Evolutionary conservation across 2,329 filamentous ascomycete species (phyloP).

Genomic region (Arthrobotrys pseudoclavata): DNA sequence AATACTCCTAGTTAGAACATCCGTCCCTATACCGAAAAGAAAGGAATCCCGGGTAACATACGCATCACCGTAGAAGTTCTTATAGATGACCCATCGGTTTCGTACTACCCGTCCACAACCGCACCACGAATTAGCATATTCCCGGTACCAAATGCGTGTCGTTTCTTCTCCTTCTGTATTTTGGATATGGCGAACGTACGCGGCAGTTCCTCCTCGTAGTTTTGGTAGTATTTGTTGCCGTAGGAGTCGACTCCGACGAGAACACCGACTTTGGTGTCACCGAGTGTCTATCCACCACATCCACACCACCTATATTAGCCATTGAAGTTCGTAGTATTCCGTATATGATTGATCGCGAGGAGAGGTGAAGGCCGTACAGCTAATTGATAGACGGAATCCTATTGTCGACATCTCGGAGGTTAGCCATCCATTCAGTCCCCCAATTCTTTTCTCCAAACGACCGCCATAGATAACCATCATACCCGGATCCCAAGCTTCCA

Average conservation of each 20-base stretch:
- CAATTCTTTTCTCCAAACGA: not conserved
- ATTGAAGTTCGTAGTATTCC: not conserved
- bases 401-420: constrained; percentile 33
- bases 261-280: constrained; percentile 94
- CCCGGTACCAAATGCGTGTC: constrained; percentile 10
- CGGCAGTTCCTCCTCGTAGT: constrained; percentile 88
- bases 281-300: constrained; percentile 65
- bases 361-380: constrained; percentile 29
- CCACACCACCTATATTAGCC: constrained; percentile 9
- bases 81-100: constrained; percentile 98
- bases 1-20: constrained; percentile 38
- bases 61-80: constrained; percentile 85
- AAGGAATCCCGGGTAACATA: constrained; percentile 67
- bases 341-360: not conserved
- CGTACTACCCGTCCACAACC: constrained; percentile 74
- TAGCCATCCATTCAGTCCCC: constrained; percentile 13
- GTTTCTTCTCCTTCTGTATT: not conserved
- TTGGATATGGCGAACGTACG: constrained; percentile 70
- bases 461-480: not conserved
- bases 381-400: constrained; percentile 53
- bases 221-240: constrained; percentile 99
- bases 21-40: constrained; percentile 5
- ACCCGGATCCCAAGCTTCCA: constrained; percentile 45
- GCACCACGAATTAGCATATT: constrained; percentile 23
- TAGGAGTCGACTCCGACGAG: constrained; percentile 87